Evolutionary conservation across 805 yeast genomes (phyloP), one percentile per base, ranked within the genome.

Genomic region (Tetrapisispora arboricola): DNA sequence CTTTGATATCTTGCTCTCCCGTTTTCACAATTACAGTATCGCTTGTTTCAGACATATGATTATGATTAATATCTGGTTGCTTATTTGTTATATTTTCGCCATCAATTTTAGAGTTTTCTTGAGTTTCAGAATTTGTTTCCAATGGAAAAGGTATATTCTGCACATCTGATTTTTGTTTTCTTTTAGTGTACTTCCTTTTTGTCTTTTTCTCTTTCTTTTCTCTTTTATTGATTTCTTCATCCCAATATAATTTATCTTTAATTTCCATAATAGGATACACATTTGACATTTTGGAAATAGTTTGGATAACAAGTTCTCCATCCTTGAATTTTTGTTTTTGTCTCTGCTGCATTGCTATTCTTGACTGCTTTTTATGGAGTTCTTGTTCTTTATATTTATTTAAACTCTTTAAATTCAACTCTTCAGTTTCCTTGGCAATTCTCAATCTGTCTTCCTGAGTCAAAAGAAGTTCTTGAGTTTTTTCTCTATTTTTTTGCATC

Each of bases 381-480:
- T 92, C 98, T 55, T 84, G 90, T 51, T 88, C 94, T 51, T 80
- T 76, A 55, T 84, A 92, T 51, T 73, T 69, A 46, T 82, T 77
- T 48, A 92, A 66, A 3, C 96, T 82, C 21, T 75, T 66, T 2
- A 77, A 65, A 58, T 92, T 92, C 33, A 73, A 71, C 55, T 73
- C 71, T 61, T 92, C 98, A 0, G 96, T 92, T 50, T 80, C 82
- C 35, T 78, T 66, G 1, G 98, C 97, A 57, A 86, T 92, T n/a
- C 72, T 80, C 34, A 68, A 42, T 44, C 67, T 55, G 45, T 64
- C 76, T 31, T 65, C 69, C 43, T 69, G 71, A 1, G 71, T 66
- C 43, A 66, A 41, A 17, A 53, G 46, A 22, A 49, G 46, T 24
- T 67, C 68, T 3, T 65, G 66, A 35, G 68, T 58, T 30, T 66